Percentiles rank a stretch among this genome's conserved stretches.
Conservation (phyloP, 2,329 filamentous ascomycete genomes). For the Thermothelomyces thermophilus region DNA sequence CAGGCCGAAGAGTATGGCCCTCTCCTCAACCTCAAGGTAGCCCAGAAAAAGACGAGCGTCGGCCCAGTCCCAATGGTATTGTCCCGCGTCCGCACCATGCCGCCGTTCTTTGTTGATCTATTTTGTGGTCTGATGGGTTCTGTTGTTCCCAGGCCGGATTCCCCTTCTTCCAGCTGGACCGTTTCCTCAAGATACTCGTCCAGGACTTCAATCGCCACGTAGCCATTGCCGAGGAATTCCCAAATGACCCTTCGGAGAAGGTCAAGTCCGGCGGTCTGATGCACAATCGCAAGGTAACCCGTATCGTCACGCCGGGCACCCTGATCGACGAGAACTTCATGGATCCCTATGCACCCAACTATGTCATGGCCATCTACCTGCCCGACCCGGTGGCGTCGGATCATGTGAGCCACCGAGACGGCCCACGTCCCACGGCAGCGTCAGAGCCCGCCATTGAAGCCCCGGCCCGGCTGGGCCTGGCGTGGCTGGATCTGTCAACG, state of each 20-base stretch:
- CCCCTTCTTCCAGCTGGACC: constrained; percentile 84
- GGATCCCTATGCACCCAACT: constrained; percentile 90
- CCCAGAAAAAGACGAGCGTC: constrained; percentile 69
- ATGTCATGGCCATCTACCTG: constrained; percentile 73
- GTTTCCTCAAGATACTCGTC: constrained; percentile 87
- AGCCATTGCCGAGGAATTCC: constrained; percentile 88
- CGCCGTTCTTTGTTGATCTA: constrained; percentile 25
- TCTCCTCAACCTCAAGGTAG: constrained; percentile 79
- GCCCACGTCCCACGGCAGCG: constrained; percentile 8
- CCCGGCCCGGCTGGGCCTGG: constrained; percentile 59
- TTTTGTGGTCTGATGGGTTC: constrained; percentile 24
- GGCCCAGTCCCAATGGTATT: constrained; percentile 77
- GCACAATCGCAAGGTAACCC: constrained; percentile 77
- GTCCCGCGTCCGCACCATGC: constrained; percentile 11
- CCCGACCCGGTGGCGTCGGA: constrained; percentile 17
- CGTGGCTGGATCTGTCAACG: constrained; percentile 93
- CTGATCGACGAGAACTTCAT: constrained; percentile 97
- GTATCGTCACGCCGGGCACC: constrained; percentile 89
- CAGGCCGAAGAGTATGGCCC: constrained; percentile 87
- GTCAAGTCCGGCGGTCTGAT: constrained; percentile 69
- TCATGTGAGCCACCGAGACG: constrained; percentile 8
- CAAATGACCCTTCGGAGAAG: constrained; percentile 62
- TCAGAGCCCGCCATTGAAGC: constrained; percentile 19
- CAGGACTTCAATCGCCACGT: constrained; percentile 87
- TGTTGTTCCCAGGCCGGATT: constrained; percentile 65